Base-by-base conservation (phyloP, 2,329 filamentous ascomycete genomes). In the Aspergillus sp. region DNA sequence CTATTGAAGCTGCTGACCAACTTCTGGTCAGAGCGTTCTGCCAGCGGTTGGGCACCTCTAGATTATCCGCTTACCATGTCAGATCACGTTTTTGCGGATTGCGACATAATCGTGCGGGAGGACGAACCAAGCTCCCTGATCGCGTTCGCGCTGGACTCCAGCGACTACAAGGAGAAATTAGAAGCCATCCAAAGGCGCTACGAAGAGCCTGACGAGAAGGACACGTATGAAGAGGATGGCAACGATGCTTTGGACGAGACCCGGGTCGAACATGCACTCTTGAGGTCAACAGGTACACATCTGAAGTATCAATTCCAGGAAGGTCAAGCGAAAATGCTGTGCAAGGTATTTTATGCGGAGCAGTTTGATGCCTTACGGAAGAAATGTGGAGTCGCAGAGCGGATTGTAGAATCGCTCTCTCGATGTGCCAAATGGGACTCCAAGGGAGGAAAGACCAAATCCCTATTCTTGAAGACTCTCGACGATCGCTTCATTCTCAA, bases 271-370 rank as follows among this genome's bases (percentile, higher is more conserved):
- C 89, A 90, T 65, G 95, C 92, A 39, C 82, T 99, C 25, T 82
- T 97, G 32, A 87, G 92, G 64, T 85, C 89, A 30, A 96, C 91
- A 0, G 93, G 94, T 39, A 97, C 92, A 1, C 95, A 99, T 75
- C 87, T 97, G 67, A 96, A 96, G 72, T 99, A 97, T 73, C 92
- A 96, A 62, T 99, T 98, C 77, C 89, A 89, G 28, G 93, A 97
- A 73, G 92, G 94, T 0, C 88, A 91, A n/a, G 94, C 96, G 3
- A 91, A 90, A 70, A 96, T 97, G 85, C 89, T 94, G 53, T 98
- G 96, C 81, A 99, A 99, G 78, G 95, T 99, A 50, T 98, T 99
- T 77, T 99, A 96, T 70, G 95, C 95, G 0, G 95, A 98, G 75
- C 95, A 97, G 65, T 99, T 99, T 69, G 95, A 99, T 77, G 95